Percentiles rank a stretch among this genome's conserved stretches.
Evolutionary conservation across 805 yeast genomes (phyloP).

Genomic region (Yamadazyma olivae): DNA sequence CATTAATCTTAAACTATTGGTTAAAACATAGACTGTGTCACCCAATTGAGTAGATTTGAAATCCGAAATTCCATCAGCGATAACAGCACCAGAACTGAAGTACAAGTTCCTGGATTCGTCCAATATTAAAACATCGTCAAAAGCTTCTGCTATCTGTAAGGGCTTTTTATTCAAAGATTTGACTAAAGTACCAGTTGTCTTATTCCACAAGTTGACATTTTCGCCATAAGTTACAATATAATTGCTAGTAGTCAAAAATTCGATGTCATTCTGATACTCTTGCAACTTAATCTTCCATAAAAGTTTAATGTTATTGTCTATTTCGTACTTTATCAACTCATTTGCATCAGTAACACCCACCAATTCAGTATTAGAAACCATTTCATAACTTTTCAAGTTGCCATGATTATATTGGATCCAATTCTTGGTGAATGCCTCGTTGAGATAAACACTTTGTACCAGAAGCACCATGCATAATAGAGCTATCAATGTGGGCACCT

Average conservation of each 20-base stretch:
- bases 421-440: slow-evolving; percentile 14
- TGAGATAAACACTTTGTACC: slow-evolving; percentile 6
- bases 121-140: slow-evolving; percentile 7
- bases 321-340: slow-evolving; percentile 4
- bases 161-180: slow-evolving; percentile 1
- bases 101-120: background rate
- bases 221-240: slow-evolving; percentile 2
- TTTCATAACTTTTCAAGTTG: slow-evolving; percentile 2
- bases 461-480: background rate
- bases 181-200: slow-evolving; percentile 3
- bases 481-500: no score
- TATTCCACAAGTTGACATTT: slow-evolving; percentile 4
- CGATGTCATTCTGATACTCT: background rate
- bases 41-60: slow-evolving; percentile 5
- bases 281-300: slow-evolving; percentile 8
- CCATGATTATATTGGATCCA: slow-evolving; percentile 13
- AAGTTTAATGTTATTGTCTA: background rate
- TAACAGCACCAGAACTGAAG: slow-evolving; percentile 1
- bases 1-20: slow-evolving; percentile 3
- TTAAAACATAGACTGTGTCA: slow-evolving; percentile 7
- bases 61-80: slow-evolving; percentile 1
- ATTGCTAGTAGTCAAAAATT: background rate
- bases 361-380: slow-evolving; percentile 1
- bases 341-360: slow-evolving; percentile 4
- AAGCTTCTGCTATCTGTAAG: background rate